Evolutionary conservation across 768 basidiomycete genomes (phyloP), one percentile per base, ranked within the genome.

Genomic region (Agrocybe praecox): DNA sequence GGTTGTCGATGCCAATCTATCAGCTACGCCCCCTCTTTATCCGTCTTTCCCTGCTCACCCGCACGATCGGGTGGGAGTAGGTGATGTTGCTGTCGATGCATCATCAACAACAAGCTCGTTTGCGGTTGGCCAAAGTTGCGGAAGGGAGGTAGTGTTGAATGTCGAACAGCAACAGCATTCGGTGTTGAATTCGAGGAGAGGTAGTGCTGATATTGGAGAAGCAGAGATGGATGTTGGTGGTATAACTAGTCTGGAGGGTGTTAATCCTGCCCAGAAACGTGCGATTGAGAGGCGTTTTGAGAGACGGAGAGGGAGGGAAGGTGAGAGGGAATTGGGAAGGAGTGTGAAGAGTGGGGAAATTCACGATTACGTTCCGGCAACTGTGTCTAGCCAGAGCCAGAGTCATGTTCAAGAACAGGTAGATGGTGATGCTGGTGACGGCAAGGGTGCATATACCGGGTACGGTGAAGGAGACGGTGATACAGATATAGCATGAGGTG

Each of bases 1-100:
- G 81, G 29, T 80, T 84, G 18, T 92, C 90, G 32, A 82, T 91
- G 79, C 90, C 89, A 1, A 87, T 14, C 36, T 81, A 3, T 72
- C 80, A 14, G 72, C 80, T 9, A 74, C 78, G 22, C 90, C 90
- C 15, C 90, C 90, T 1, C 88, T 90, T 0, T 91, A 67, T 47
- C 60, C 62, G 12, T 62, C 58, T 29, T 50, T 67, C 4, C 51
- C 56, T 47, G 56, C 59, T 49, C n/a, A 42, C 23, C 34, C 55
- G 22, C 56, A 49, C 18, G 50, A 4, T 29, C 5, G 26, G 9
- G 83, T 92, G 14, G 90, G 90, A 0, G 89, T 83, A n/a, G 86
- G 88, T 19, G 88, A 91, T 70, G 74, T 79, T 50, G 63, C 58
- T 26, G 46, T 56, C 36, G 58, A 58, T 3, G 65, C 64, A 43